Percentiles rank a stretch among this genome's conserved stretches.
These are phyloP conservation scores for Euphorbia lathyris DNA, from an alignment of 345 rosid genomes.

Conservation along the genomic window DNA sequence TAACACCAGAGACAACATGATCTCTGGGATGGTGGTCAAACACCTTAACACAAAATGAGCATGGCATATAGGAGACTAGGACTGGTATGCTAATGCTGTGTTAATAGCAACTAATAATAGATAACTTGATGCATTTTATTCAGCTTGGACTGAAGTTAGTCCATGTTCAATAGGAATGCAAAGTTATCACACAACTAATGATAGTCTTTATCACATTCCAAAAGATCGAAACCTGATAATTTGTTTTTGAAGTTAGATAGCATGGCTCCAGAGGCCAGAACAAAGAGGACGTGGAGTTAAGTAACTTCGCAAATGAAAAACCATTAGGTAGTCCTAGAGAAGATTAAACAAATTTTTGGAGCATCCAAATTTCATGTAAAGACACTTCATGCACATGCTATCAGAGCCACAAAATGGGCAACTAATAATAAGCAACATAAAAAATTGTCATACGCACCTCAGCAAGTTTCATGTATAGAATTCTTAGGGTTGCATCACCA, in stretches of 20 bases:
- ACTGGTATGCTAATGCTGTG: background rate
- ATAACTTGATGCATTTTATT: background rate
- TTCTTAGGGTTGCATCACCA: conserved; percentile 80
- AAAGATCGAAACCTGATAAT: background rate
- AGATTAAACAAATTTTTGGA: background rate
- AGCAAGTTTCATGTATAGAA: conserved; percentile 78
- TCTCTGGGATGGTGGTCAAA: background rate
- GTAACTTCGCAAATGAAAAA: background rate
- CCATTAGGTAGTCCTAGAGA: background rate
- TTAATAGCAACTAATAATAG: no score
- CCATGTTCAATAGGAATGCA: background rate
- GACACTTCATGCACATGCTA: background rate
- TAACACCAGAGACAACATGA: background rate
- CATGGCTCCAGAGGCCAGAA: background rate
- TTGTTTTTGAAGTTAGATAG: background rate
- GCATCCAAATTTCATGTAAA: conserved; percentile 5
- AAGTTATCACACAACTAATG: background rate
- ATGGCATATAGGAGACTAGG: no score
- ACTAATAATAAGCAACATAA: background rate
- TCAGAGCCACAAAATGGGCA: conserved; percentile 2
- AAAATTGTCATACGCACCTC: conserved; percentile 53
- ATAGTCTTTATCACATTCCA: background rate
- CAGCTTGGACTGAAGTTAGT: background rate
- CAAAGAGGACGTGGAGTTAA: background rate
- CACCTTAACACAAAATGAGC: background rate